phyloP scores from a whole-genome alignment of 306 rosid species.

The Gastrolobium bilobum region DNA sequence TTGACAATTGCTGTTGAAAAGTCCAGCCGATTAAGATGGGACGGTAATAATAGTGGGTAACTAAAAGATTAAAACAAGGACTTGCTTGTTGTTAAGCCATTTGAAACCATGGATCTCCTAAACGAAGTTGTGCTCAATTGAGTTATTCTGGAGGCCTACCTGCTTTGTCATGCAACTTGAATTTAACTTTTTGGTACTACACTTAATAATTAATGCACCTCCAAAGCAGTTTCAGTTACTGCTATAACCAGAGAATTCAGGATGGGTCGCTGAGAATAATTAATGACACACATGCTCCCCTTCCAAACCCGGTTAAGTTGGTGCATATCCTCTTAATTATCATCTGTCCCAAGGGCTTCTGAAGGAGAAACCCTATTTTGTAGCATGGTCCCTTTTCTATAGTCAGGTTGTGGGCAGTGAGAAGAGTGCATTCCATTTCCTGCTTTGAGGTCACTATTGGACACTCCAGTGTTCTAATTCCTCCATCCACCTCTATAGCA shows the following conservation, averaged over 20 bases:
- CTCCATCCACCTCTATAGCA: constrained; percentile 44
- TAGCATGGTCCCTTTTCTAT: constrained; percentile 45
- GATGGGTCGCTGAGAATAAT: constrained; percentile 38
- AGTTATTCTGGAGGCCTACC: background rate
- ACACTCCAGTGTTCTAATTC: constrained; percentile 40
- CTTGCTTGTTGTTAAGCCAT: constrained; percentile 35
- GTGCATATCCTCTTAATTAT: constrained; percentile 17
- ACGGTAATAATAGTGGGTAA: constrained; percentile 57
- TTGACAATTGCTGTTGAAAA: constrained; percentile 69
- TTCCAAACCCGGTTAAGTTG: constrained; percentile 31
- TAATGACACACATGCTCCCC: constrained; percentile 41
- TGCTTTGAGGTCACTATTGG: constrained; percentile 40
- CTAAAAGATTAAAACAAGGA: constrained; percentile 35
- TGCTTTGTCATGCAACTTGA: background rate
- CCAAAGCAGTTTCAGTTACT: constrained; percentile 34
- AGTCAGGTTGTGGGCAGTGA: constrained; percentile 10
- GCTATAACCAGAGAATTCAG: constrained; percentile 42
- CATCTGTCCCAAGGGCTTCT: background rate
- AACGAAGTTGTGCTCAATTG: constrained; percentile 33
- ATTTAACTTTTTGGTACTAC: constrained; percentile 3
- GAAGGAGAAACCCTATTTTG: constrained; percentile 37
- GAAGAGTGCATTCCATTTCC: constrained; percentile 55
- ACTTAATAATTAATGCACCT: constrained; percentile 34
- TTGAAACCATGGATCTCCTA: constrained; percentile 44
- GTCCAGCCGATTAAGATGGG: constrained; percentile 67